Evolutionary conservation across 768 basidiomycete species (phyloP), one percentile per base, ranked within the genome.

Genomic region (Suillus brevipes): DNA sequence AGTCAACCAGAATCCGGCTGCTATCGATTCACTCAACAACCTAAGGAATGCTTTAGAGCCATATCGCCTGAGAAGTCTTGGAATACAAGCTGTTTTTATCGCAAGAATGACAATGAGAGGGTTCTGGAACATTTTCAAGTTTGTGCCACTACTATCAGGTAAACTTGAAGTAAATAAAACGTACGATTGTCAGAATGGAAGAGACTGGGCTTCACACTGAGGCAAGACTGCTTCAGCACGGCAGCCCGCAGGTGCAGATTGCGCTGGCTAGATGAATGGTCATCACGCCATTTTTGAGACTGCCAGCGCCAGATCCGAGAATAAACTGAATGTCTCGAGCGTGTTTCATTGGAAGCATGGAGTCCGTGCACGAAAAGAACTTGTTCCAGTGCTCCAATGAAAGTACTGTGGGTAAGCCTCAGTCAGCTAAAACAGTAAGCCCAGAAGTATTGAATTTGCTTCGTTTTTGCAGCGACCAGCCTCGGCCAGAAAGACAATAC

Each of bases 391-490:
- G 53, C 43, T 49, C 23, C 52, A 4, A 10, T 52, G 43, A 45
- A 45, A n/a, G n/a, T 37, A 38, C 56, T 59, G 57, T 58, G 58
- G 40, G 58, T 42, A 40, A 59, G 28, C 58, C 31, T 55, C 53
- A 13, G 38, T 58, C 57, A 38, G 36, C 36, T 18, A 37, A 23
- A 58, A 25, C 8, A 59, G 40, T 42, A 20, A 13, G 31, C 53
- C 52, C 38, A 28, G 8, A 38, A 38, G 23, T 25, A 42, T 4
- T 42, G 20, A 6, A 40, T 58, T 9, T 40, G 2, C 18, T 40
- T 38, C 18, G 5, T 6, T 59, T 58, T 42, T 28, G 28, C 16
- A 20, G 40, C 9, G 18, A 13, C 25, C 23, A 38, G 23, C 57
- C 25, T 40, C 16, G 16, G 40, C 18, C 40, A 28, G 23, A 42